Conservation (phyloP, 257 asterid species). For the Galeopsis tetrahit region DNA sequence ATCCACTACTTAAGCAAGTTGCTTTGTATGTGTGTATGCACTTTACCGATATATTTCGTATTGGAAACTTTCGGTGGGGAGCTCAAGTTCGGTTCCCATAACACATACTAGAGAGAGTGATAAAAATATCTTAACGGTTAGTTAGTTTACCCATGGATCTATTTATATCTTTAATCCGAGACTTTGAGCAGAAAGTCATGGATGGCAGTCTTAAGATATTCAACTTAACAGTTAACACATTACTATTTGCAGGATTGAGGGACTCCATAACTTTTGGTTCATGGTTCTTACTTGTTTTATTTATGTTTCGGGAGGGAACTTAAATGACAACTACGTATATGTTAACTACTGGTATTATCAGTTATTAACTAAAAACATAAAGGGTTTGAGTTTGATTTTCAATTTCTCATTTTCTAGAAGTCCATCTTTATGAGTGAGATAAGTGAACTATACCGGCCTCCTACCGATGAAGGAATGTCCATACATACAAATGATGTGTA, state of each 20-base stretch:
- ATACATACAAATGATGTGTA: conserved; percentile 21
- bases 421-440: neutral
- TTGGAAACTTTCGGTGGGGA: conserved; percentile 6
- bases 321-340: neutral
- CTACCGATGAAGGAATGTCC: neutral
- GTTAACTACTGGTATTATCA: neutral
- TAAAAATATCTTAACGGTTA: neutral
- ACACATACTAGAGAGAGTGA: neutral
- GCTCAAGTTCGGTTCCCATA: neutral
- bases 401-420: conserved; percentile 12
- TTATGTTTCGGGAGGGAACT: conserved; percentile 3
- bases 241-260: conserved; percentile 3
- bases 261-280: neutral
- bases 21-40: neutral
- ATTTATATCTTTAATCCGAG: conserved; percentile 10
- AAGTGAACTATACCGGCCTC: conserved; percentile 22
- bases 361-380: neutral
- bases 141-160: conserved; percentile 4
- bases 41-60: neutral
- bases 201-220: conserved; percentile 16
- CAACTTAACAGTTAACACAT: neutral
- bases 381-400: neutral
- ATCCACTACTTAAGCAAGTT: neutral
- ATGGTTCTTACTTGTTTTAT: neutral
- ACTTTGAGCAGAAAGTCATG: conserved; percentile 19